Base-by-base conservation (phyloP, 257 asterid genomes). In the Rauvolfia tetraphylla region DNA sequence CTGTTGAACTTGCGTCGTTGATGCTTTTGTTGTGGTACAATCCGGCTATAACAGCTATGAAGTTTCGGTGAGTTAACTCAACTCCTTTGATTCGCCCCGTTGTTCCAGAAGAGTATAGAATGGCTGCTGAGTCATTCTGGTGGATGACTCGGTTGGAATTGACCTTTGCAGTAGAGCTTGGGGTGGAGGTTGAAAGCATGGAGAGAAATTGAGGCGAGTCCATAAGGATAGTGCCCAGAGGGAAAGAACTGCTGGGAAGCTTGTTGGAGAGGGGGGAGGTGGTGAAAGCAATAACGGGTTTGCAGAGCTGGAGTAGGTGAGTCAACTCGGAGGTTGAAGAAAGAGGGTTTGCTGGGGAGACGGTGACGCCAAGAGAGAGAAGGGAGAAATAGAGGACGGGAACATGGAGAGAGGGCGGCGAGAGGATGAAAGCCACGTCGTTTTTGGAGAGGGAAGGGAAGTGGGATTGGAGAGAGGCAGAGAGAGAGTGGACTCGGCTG, bases 71-170 rank as follows among this genome's bases (percentile, higher is more conserved):
- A 70, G 86, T 89, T 42, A 93, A 42, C 78, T 88, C 88, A 12
- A 93, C 98, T 6, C 97, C 98, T 49, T 92, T 92, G 15, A 85
- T 89, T 51, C 79, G 83, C 3, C 98, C 98, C 49, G 97, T 94
- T 36, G 98, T 94, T 34, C 98, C 98, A 33, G 98, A 94, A 0
- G 98, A 94, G 89, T 87, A 94, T 0, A 94, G 91, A 59, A 94
- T 84, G 13, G 92, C 93, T 5, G 98, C 97, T 6, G 90, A 29
- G 74, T 84, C 90, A 22, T 84, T 73, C 78, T 93, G 98, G 18
- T 63, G 31, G 46, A 92, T 80, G 3, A 63, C 84, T 61, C 84
- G 78, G 67, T 77, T 71, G 62, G 0, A 1, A 56, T 58, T 20
- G 22, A 2, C 7, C 33, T 76, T 39, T 33, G 68, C 31, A 62